These are phyloP conservation scores for Cupressus sempervirens DNA, from an alignment of 75 land plant genomes.

Conservation along the genomic window DNA sequence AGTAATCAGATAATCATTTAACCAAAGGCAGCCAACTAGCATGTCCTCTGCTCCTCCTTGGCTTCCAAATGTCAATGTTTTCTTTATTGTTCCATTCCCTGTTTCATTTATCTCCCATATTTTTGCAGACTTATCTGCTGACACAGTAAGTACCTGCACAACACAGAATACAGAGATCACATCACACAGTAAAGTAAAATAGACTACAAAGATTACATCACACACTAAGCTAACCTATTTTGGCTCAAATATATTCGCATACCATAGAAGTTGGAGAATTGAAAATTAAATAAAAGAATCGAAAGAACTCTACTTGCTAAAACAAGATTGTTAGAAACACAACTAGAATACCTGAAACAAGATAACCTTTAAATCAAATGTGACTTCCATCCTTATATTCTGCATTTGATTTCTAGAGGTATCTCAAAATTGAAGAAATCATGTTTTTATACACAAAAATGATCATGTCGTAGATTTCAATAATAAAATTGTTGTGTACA, in stretches of 20 bases:
- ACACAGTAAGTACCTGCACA: slow-evolving; percentile 81
- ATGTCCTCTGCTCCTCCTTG: slow-evolving; percentile 84
- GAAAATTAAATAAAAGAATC: neutral
- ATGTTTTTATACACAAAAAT: neutral
- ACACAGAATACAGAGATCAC: neutral
- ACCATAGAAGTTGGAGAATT: neutral
- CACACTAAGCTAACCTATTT: neutral
- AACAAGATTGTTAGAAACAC: neutral
- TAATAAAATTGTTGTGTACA: neutral
- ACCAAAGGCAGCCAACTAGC: slow-evolving; percentile 97
- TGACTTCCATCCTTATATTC: neutral
- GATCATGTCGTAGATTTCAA: neutral
- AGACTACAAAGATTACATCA: neutral
- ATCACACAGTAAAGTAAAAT: too few species aligned
- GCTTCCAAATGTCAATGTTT: slow-evolving; percentile 57
- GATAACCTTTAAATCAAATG: neutral
- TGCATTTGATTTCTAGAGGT: neutral
- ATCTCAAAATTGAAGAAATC: neutral
- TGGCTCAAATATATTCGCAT: neutral
- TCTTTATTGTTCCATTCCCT: slow-evolving; percentile 66
- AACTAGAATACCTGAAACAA: neutral
- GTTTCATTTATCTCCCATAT: slow-evolving; percentile 86
- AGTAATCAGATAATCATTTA: slow-evolving; percentile 72
- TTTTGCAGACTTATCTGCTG: slow-evolving; percentile 97
- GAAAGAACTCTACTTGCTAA: neutral